phyloP scores from a whole-genome alignment of 2,329 filamentous ascomycete genomes.

The Colletotrichum lini region DNA sequence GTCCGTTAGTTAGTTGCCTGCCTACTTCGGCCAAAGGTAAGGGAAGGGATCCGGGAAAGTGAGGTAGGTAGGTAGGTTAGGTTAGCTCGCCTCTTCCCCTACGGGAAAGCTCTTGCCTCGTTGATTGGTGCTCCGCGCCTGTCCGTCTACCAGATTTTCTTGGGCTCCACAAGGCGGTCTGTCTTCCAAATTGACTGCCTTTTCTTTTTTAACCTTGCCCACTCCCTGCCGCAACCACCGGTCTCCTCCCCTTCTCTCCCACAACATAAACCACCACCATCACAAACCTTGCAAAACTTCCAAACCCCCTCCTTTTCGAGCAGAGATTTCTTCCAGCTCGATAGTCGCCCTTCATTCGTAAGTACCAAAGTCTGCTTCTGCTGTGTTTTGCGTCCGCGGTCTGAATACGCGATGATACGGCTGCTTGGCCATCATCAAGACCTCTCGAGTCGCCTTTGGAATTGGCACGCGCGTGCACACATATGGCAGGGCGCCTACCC shows the following conservation, averaged over 20 bases:
- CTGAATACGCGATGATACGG: neutral
- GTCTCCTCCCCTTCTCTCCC: slow-evolving; percentile 38
- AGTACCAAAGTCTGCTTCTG: slow-evolving; percentile 5
- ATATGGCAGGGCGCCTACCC: neutral
- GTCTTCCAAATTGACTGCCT: slow-evolving; percentile 30
- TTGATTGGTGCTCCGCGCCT: slow-evolving; percentile 36
- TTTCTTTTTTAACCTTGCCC: slow-evolving; percentile 37
- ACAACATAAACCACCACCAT: slow-evolving; percentile 41
- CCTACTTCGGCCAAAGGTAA: neutral
- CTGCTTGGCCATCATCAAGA: neutral
- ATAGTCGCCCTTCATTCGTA: slow-evolving; percentile 18
- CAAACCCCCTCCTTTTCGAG: slow-evolving; percentile 21
- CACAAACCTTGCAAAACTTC: slow-evolving; percentile 37
- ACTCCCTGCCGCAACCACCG: slow-evolving; percentile 34
- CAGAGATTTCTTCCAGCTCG: slow-evolving; percentile 33
- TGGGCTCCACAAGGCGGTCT: slow-evolving; percentile 42
- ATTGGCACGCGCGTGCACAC: neutral
- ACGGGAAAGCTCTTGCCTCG: slow-evolving; percentile 30
- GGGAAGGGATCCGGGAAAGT: neutral
- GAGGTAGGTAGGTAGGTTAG: slow-evolving; percentile 7
- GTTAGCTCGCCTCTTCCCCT: slow-evolving; percentile 22
- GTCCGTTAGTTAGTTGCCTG: neutral
- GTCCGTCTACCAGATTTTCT: slow-evolving; percentile 33
- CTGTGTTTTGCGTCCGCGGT: neutral
- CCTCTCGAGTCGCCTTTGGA: neutral